phyloP scores from a whole-genome alignment of 441 rosid species.

The Erodium moschatum region DNA sequence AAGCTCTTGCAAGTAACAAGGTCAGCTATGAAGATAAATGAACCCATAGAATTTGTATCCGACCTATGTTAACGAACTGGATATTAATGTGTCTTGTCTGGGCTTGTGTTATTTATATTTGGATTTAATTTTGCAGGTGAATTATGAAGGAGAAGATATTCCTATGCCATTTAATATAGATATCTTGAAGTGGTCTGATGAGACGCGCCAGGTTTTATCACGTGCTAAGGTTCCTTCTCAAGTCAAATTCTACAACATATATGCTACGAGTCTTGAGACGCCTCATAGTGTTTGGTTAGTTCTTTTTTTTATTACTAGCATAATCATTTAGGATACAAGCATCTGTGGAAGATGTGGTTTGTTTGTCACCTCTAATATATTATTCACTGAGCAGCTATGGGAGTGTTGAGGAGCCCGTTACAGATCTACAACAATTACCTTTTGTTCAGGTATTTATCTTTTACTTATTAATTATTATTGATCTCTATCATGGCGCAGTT shows the following conservation, averaged over 20 bases:
- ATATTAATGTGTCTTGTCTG: not conserved
- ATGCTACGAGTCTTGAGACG: slow-evolving; percentile 69
- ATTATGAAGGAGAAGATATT: slow-evolving; percentile 50
- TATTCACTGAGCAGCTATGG: slow-evolving; percentile 62
- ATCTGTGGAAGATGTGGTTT: slow-evolving; percentile 1
- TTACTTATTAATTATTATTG: slow-evolving; percentile 13
- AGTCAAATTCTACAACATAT: slow-evolving; percentile 87
- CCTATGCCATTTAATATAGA: slow-evolving; percentile 79
- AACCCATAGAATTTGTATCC: not conserved
- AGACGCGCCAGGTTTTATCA: slow-evolving; percentile 44
- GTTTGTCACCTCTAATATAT: slow-evolving; percentile 16
- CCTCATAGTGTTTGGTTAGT: slow-evolving; percentile 87
- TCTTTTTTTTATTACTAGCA: slow-evolving; percentile 1
- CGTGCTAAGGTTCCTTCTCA: slow-evolving; percentile 65
- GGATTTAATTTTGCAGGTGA: slow-evolving; percentile 37
- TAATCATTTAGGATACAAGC: slow-evolving; percentile 2
- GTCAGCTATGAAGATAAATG: slow-evolving; percentile 34
- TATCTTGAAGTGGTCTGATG: slow-evolving; percentile 73
- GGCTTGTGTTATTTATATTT: slow-evolving; percentile 1
- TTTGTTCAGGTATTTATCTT: slow-evolving; percentile 45
- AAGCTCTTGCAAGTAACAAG: slow-evolving; percentile 59
- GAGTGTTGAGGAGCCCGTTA: slow-evolving; percentile 55
- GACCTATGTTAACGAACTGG: not conserved
- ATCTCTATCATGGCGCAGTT: not conserved
- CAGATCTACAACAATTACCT: slow-evolving; percentile 44